phyloP scores from a whole-genome alignment of 2,329 filamentous ascomycete genomes.

The Scedosporium apiospermum region DNA sequence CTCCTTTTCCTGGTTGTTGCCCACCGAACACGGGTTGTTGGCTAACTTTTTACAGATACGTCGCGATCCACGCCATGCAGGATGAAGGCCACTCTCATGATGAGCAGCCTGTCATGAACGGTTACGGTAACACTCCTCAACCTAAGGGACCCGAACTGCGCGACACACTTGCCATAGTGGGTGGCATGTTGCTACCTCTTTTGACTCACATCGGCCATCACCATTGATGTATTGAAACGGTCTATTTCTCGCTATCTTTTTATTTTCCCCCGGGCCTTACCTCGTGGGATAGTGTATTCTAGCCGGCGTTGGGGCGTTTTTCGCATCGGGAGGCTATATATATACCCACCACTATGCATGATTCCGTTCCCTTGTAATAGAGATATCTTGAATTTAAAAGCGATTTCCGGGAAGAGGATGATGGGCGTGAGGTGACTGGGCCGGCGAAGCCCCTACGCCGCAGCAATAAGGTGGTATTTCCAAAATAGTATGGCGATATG shows the following conservation, averaged over 20 bases:
- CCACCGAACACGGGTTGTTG: background rate
- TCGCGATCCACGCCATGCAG: conserved; percentile 98
- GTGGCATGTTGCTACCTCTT: conserved; percentile 69
- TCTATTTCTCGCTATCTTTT: background rate
- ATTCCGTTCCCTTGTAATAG: background rate
- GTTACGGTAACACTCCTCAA: conserved; percentile 37
- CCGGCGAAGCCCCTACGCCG: too few species aligned
- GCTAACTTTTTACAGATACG: conserved; percentile 52
- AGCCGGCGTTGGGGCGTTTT: background rate
- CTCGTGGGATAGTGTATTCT: background rate
- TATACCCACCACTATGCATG: too few species aligned
- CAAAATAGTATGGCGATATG: too few species aligned
- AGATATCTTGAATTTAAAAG: background rate
- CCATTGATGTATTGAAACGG: conserved; percentile 31
- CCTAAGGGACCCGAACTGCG: conserved; percentile 53
- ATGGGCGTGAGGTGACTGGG: too few species aligned
- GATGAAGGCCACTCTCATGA: conserved; percentile 51
- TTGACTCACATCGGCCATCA: conserved; percentile 72
- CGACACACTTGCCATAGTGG: conserved; percentile 61
- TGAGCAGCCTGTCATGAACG: conserved; percentile 35
- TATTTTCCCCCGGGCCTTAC: background rate
- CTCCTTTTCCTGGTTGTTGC: conserved; percentile 11
- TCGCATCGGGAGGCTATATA: background rate
- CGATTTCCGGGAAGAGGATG: too few species aligned
- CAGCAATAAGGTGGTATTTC: too few species aligned